Base-by-base conservation (phyloP, 2,329 filamentous ascomycete genomes). In the Hymenoscyphus scutula region DNA sequence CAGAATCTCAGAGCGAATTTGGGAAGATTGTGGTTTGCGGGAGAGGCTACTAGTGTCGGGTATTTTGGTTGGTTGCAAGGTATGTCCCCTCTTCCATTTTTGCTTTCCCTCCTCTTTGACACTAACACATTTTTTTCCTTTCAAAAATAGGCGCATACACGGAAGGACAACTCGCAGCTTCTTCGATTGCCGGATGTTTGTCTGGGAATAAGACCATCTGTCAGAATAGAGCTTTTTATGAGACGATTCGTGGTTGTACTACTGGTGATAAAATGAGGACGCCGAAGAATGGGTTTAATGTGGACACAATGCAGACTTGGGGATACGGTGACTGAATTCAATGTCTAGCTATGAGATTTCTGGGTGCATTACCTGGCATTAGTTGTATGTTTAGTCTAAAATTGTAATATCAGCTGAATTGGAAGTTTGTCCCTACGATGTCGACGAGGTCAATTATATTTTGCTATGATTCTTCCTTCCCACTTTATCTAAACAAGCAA, bases 61-160 rank as follows among this genome's bases (percentile, higher is more conserved):
- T 89, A 87, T 71, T 90, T 82, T 73, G 87, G 87, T 0, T 89
- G 86, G 73, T 67, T 89, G 70, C 87, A 89, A 30, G 85, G 84
- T 0, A 27, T 37, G 30, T 53, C 48, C 63, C n/a, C 19, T 38
- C 8, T 7, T 45, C n/a, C 30, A 8, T 51, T 37, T 56, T 29
- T 23, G 29, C 32, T 37, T 29, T 13, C 6, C 48, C 25, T 56
- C 51, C 48, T 38, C 10, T 41, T 17, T 45, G 19, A 10, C 7
- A 45, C n/a, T 45, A 4, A 23, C 10, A 10, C 7, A 23, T 45
- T 23, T n/a, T n/a, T n/a, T n/a, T n/a, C n/a, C n/a, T n/a, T n/a
- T n/a, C n/a, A n/a, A 57, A 29, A 29, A n/a, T 55, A 63, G 63
- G 63, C 8, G 83, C 84, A 0, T 87, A 78, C 74, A 84, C 79